phyloP scores from a whole-genome alignment of 2,329 filamentous ascomycete genomes.

The Verticillium tricorpus region DNA sequence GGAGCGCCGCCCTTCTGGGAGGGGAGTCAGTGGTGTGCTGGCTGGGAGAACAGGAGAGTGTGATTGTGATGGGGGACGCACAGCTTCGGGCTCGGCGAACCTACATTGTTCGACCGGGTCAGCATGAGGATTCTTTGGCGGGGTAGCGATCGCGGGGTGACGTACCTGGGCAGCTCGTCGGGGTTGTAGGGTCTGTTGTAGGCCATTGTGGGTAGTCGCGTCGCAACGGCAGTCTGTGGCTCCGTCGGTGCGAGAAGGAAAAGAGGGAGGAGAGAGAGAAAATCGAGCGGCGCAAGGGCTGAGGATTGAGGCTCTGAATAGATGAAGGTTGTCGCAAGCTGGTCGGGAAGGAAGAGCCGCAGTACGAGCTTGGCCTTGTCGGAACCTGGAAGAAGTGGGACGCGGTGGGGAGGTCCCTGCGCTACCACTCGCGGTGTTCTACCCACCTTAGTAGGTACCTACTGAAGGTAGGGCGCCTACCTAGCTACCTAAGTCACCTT shows the following conservation, averaged over 20 bases:
- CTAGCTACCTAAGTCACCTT: no score
- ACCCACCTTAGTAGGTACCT: neutral
- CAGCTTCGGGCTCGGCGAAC: slow-evolving; percentile 72
- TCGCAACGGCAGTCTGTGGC: neutral
- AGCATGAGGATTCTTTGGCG: slow-evolving; percentile 14
- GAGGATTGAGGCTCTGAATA: neutral
- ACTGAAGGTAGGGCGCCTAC: no score
- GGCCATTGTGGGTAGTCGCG: slow-evolving; percentile 58
- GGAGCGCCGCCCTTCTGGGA: slow-evolving; percentile 15
- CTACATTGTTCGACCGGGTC: slow-evolving; percentile 30
- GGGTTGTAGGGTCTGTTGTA: slow-evolving; percentile 93
- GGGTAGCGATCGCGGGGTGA: slow-evolving; percentile 15
- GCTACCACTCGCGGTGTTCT: neutral
- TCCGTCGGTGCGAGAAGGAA: neutral
- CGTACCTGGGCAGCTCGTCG: slow-evolving; percentile 88
- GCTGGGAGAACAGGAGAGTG: neutral
- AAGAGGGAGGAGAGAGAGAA: neutral
- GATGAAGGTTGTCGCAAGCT: neutral
- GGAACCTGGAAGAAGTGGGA: neutral
- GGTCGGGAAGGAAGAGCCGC: slow-evolving; percentile 1
- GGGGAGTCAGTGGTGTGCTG: slow-evolving; percentile 6
- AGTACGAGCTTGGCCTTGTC: neutral
- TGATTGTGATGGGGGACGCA: slow-evolving; percentile 27
- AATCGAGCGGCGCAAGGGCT: neutral
- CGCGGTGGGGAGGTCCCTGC: neutral